Evolutionary conservation across 352 stramenopile genomes (phyloP).

Genomic region (Pythium dissotocum): DNA sequence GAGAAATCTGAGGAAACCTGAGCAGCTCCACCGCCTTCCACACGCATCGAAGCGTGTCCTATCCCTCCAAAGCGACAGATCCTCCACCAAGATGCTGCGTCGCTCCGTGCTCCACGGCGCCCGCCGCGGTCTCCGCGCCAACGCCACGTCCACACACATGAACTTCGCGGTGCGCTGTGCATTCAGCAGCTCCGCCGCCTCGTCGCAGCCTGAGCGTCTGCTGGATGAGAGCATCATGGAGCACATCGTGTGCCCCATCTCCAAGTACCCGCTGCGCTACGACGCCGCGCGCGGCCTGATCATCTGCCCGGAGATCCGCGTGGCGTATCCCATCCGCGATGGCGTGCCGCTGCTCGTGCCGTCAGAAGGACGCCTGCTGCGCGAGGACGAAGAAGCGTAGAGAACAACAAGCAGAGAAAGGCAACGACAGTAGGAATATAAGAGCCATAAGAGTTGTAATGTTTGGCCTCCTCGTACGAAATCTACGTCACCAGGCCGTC

Average conservation of each 20-base stretch:
- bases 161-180: neutral
- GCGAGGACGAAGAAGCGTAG: conserved; percentile 40
- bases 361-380: conserved; percentile 68
- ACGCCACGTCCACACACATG: neutral
- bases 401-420: neutral
- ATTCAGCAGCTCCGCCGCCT: neutral
- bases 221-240: conserved; percentile 71
- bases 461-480: neutral
- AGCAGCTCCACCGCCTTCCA: neutral
- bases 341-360: conserved; percentile 76
- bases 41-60: neutral
- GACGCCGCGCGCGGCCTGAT: conserved; percentile 55
- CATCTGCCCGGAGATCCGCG: conserved; percentile 81
- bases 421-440: neutral
- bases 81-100: conserved; percentile 1
- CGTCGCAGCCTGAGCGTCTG: conserved; percentile 27
- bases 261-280: conserved; percentile 81
- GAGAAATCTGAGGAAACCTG: neutral
- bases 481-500: neutral
- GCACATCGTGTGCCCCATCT: conserved; percentile 84
- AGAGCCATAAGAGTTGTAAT: neutral
- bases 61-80: neutral
- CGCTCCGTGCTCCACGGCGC: neutral
- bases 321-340: conserved; percentile 83
- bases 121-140: neutral